Evolutionary conservation across 768 basidiomycete genomes (phyloP), one percentile per base, ranked within the genome.

Genomic region (Tephrocybe rancida): DNA sequence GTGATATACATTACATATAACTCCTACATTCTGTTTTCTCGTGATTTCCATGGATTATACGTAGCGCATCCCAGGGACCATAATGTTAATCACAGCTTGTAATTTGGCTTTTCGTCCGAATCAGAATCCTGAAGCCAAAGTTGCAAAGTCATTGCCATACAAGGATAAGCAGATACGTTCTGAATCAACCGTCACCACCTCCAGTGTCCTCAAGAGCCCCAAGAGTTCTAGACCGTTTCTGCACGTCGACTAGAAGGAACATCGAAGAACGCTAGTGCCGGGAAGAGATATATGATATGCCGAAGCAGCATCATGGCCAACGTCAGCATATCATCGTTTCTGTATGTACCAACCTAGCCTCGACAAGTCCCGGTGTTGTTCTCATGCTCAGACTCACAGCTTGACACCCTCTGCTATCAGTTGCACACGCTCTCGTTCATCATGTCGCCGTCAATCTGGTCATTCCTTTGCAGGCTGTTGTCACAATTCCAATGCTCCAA

Each of bases 361-460:
- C n/a, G n/a, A 21, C 39, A 21, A 6, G 6, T 22, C 39, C 18
- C 18, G 39, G 21, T 6, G 19, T 19, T 22, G 54, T 43, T 24
- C 43, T 44, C 39, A 48, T 61, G 47, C 41, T 48, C 44, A 50
- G 32, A 25, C 22, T 32, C 59, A 39, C 62, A 91, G 90, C 78
- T 91, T 66, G 86, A 91, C 67, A 70, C 77, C 54, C 70, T 90
- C 27, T 74, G 88, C 55, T 87, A 87, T 71, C 87, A 90, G 65
- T 72, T 92, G 57, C 83, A 88, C 67, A 79, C 83, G 46, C 66
- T 91, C 52, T 91, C 89, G 38, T 92, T 89, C 77, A 82, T 92
- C 70, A 76, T 88, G 27, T 85, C 88, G 3, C 90, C 90, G 7
- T 78, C 85, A 27, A 62, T 90, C 53, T 77, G 79, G 75, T 66